phyloP scores from a whole-genome alignment of 495 filamentous ascomycete genomes.

The Xeromyces bisporus region DNA sequence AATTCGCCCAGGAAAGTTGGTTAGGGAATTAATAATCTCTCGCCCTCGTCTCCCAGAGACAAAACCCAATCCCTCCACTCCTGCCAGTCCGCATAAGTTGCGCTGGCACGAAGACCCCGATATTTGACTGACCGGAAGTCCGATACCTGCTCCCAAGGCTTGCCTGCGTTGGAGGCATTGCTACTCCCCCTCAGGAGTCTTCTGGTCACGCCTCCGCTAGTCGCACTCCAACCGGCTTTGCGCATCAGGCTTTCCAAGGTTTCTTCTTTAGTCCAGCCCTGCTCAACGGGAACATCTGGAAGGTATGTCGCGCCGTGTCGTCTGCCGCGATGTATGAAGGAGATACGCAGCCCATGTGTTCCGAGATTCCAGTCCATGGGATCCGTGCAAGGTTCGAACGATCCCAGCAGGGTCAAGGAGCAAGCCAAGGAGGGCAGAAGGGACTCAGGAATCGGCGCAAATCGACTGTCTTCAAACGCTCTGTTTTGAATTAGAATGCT shows the following conservation, averaged over 20 bases:
- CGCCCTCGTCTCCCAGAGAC: constrained; percentile 19
- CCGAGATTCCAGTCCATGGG: constrained; percentile 78
- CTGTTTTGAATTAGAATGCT: constrained; percentile 17
- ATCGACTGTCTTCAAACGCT: constrained; percentile 76
- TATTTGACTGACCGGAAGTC: constrained; percentile 63
- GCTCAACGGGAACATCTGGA: constrained; percentile 79
- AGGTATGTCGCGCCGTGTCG: constrained; percentile 64
- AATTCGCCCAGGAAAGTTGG: too few species aligned
- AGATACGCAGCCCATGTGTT: constrained; percentile 65
- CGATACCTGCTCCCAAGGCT: constrained; percentile 52
- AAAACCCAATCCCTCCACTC: constrained; percentile 61
- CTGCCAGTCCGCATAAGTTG: constrained; percentile 57
- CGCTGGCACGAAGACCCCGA: constrained; percentile 55
- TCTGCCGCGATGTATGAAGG: constrained; percentile 47
- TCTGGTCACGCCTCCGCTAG: constrained; percentile 32
- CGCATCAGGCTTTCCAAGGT: constrained; percentile 78
- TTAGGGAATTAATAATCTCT: constrained; percentile 3
- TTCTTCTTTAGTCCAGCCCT: constrained; percentile 93
- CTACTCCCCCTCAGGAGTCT: constrained; percentile 19
- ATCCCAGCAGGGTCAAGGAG: constrained; percentile 55
- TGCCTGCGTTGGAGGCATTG: constrained; percentile 5
- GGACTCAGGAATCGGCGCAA: constrained; percentile 48
- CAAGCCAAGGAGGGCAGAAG: constrained; percentile 56
- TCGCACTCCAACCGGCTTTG: constrained; percentile 67
- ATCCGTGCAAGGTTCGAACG: constrained; percentile 55